Evolutionary conservation across 257 asterid genomes (phyloP).

Genomic region (Ocimum tenuiflorum): DNA sequence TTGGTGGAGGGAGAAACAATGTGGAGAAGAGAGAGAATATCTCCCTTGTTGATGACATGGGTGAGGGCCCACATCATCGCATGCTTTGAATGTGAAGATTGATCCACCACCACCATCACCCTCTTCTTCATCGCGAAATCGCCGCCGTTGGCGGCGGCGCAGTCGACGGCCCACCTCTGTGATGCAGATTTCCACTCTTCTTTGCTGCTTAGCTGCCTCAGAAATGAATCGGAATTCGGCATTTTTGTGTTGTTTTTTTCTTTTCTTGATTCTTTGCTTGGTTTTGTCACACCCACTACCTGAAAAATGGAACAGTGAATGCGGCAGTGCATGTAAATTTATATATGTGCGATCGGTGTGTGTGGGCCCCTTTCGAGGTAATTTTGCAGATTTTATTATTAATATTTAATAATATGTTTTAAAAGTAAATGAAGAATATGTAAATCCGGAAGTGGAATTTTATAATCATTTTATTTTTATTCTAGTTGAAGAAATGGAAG

Average conservation of each 20-base stretch:
- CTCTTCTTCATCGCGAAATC: slow-evolving; percentile 73
- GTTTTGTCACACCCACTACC: no score
- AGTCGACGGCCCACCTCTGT: slow-evolving; percentile 41
- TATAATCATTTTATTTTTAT: no score
- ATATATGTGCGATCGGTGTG: no score
- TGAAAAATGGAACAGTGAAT: no score
- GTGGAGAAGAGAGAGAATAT: slow-evolving; percentile 70
- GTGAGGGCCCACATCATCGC: slow-evolving; percentile 98
- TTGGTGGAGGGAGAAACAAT: slow-evolving; percentile 37
- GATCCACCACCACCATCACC: slow-evolving; percentile 91
- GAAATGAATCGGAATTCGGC: slow-evolving; percentile 55
- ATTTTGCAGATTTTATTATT: no score
- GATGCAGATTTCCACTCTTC: slow-evolving; percentile 64
- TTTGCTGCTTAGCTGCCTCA: slow-evolving; percentile 70
- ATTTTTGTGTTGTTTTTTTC: slow-evolving; percentile 10
- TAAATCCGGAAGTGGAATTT: no score
- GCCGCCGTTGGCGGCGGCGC: no score
- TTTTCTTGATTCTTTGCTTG: background rate
- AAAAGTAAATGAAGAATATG: no score
- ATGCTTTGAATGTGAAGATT: slow-evolving; percentile 53
- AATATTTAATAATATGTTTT: no score
- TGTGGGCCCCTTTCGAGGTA: no score
- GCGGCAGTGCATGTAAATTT: no score
- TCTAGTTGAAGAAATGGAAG: no score
- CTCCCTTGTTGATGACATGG: slow-evolving; percentile 72